Conservation (phyloP, 331 rosid genomes). For the Erythrophleum ivorense region DNA sequence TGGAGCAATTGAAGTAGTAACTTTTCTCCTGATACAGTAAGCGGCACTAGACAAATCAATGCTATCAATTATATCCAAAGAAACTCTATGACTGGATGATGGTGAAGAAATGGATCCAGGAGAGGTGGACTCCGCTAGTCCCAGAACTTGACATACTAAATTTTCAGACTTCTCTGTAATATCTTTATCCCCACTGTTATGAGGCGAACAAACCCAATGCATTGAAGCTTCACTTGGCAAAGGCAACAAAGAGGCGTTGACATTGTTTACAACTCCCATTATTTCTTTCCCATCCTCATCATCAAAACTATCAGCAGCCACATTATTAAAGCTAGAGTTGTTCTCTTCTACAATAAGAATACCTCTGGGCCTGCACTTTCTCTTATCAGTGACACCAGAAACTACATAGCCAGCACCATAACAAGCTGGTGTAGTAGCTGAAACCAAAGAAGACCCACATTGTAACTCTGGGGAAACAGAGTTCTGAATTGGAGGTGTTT, state of each 20-base stretch:
- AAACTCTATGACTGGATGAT: constrained; percentile 41
- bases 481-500: constrained; percentile 78
- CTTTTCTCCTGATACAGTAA: constrained; percentile 38
- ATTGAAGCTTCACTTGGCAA: constrained; percentile 81
- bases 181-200: constrained; percentile 53
- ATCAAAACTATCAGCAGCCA: constrained; percentile 42
- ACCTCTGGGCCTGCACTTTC: constrained; percentile 93
- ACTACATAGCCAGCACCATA: constrained; percentile 86
- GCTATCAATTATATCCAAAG: constrained; percentile 46
- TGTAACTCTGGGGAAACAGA: constrained; percentile 89
- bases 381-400: constrained; percentile 83
- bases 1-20: constrained; percentile 49
- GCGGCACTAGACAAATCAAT: constrained; percentile 45
- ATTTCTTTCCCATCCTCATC: constrained; percentile 37
- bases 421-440: constrained; percentile 65
- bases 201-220: constrained; percentile 78
- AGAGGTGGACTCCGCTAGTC: constrained; percentile 45
- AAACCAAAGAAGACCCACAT: constrained; percentile 59
- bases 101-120: constrained; percentile 53
- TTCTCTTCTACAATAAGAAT: constrained; percentile 68
- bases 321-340: constrained; percentile 43
- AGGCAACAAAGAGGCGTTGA: constrained; percentile 55
- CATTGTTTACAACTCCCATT: constrained; percentile 28
- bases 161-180: constrained; percentile 44
- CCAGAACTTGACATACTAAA: constrained; percentile 27